phyloP scores from a whole-genome alignment of 1,284 basidiomycete genomes.

The Peniophora sp. region DNA sequence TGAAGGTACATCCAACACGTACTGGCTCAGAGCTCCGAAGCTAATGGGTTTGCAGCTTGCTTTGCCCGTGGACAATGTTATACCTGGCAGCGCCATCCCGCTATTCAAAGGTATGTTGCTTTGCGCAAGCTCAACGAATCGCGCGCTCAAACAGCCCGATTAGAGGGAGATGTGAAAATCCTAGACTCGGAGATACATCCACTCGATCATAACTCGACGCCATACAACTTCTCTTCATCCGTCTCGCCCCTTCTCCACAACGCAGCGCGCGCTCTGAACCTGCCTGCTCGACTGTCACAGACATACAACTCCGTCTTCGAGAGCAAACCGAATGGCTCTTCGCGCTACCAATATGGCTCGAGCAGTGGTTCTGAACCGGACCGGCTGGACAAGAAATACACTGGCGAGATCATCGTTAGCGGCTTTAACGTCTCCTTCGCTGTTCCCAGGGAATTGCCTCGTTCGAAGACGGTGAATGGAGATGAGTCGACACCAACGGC shows the following conservation, averaged over 20 bases:
- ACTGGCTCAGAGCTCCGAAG: slow-evolving; percentile 7
- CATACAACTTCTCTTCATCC: slow-evolving; percentile 65
- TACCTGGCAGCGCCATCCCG: slow-evolving; percentile 57
- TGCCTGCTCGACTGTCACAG: slow-evolving; percentile 51
- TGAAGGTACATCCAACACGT: slow-evolving; percentile 45
- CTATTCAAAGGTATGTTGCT: slow-evolving; percentile 55
- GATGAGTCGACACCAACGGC: slow-evolving; percentile 26
- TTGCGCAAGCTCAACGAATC: neutral
- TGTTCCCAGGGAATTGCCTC: slow-evolving; percentile 59
- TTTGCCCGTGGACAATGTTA: slow-evolving; percentile 53
- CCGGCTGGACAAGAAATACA: slow-evolving; percentile 52
- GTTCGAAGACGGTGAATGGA: slow-evolving; percentile 14
- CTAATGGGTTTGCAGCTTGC: slow-evolving; percentile 39
- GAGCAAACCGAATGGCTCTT: slow-evolving; percentile 24
- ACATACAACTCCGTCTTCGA: slow-evolving; percentile 52
- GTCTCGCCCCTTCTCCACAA: slow-evolving; percentile 57
- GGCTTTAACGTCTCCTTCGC: slow-evolving; percentile 71
- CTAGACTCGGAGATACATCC: slow-evolving; percentile 66
- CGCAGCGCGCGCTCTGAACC: slow-evolving; percentile 58
- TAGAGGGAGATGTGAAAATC: slow-evolving; percentile 74
- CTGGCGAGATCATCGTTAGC: slow-evolving; percentile 67
- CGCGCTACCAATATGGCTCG: slow-evolving; percentile 27
- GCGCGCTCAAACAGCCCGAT: neutral
- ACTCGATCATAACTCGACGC: slow-evolving; percentile 56
- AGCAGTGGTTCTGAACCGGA: slow-evolving; percentile 6